Evolutionary conservation across 106 monocot genomes (phyloP).

Genomic region (Gastrodia elata): DNA sequence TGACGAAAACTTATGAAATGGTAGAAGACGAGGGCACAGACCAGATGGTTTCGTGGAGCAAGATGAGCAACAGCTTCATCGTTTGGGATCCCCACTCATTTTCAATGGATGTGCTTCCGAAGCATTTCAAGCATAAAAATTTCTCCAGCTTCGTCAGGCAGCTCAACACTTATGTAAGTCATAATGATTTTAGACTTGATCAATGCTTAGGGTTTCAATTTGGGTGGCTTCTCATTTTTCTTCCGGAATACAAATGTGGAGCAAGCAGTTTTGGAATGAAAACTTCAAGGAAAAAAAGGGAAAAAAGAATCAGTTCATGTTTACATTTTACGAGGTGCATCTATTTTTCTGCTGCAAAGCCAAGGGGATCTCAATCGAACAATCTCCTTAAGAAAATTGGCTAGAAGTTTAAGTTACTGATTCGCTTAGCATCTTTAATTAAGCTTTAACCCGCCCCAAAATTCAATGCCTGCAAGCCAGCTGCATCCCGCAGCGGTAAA

Average conservation of each 20-base stretch:
- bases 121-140: conserved; percentile 54
- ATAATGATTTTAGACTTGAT: background rate
- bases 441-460: background rate
- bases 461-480: background rate
- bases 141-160: conserved; percentile 67
- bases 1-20: conserved; percentile 40
- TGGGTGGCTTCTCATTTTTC: background rate
- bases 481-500: background rate
- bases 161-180: conserved; percentile 62
- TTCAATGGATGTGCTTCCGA: conserved; percentile 25
- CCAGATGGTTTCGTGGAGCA: conserved; percentile 31
- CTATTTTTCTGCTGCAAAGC: no score
- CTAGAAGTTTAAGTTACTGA: no score
- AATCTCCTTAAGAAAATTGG: no score
- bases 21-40: conserved; percentile 35
- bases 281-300: no score
- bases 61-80: conserved; percentile 30
- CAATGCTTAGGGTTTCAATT: background rate
- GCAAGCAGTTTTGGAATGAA: no score
- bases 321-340: no score
- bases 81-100: conserved; percentile 39
- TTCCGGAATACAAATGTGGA: background rate
- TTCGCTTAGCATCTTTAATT: background rate
- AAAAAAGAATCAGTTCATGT: no score
- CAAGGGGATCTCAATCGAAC: no score